Evolutionary conservation across 805 yeast species (phyloP), one percentile per base, ranked within the genome.

Genomic region (Hanseniaspora valbyensis): DNA sequence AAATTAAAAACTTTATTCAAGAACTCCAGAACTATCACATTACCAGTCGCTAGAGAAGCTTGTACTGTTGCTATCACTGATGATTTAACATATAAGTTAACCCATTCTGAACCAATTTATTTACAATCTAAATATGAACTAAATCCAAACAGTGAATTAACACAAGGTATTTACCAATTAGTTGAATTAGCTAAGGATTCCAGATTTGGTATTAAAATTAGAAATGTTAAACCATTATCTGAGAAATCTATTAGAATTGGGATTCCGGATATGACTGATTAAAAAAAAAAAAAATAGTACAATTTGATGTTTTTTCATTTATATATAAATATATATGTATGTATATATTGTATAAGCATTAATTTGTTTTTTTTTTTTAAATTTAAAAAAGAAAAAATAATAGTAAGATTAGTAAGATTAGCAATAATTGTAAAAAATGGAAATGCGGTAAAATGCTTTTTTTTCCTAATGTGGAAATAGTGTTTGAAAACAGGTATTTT

Each of bases 101-200:
- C 74, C 58, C 72, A 81, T 24, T 73, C 80, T 49, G 73, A 75
- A 53, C 89, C 96, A 58, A 77, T 86, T 57, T 92, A 95, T 92
- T 82, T 84, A 40, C 96, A 89, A 63, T 85, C 95, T 25, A 69
- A 75, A 38, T 80, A 71, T 67, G 81, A 81, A 64, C 66, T 90
- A 51, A 65, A 72, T 28, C 77, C 76, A 42, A 67, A 69, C 6
- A 71, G 62, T 34, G 59, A 65, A 7, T 44, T 59, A n/a, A 64
- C 67, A 29, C 65, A 71, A 50, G 74, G 76, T 50, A 72, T 80
- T 40, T 62, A 70, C 54, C 75, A 77, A 54, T 70, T 84, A 62
- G 73, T 76, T 51, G 73, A 76, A 54, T 67, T 83, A 58, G 68
- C 76, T 25, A 78, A 79, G 63, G 90, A 82, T 61, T 70, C 73